Evolutionary conservation across 176 grass and related monocot genomes (phyloP), one percentile per base, ranked within the genome.

Genomic region (Cenchrus purpureus): DNA sequence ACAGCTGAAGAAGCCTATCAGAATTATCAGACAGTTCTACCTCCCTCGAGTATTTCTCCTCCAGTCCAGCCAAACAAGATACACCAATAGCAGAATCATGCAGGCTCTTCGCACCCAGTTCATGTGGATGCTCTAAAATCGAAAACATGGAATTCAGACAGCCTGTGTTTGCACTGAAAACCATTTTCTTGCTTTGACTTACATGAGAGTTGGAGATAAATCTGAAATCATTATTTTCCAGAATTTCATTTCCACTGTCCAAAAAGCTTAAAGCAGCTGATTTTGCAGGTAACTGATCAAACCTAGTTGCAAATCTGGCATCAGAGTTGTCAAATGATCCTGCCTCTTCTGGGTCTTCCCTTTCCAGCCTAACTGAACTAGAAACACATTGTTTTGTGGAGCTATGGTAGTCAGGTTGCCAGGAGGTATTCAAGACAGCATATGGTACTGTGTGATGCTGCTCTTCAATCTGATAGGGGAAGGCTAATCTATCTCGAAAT

Each of bases 191-290:
- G 70, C 57, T 82, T 67, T 82, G 53, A 62, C n/a, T 90, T 32
- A 1, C 42, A 79, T 70, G 62, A 40, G 67, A 87, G 29, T 79
- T 78, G 58, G 82, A 85, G 10, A 82, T 15, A 14, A 14, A 67
- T 76, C 81, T 62, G 77, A 76, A 75, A 73, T 28, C 19, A 52
- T 76, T 84, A 29, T 73, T 29, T 70, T 90, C 63, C 59, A 89
- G 62, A 64, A 76, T 51, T 51, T 51, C 56, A 76, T 64, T 82
- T 69, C 76, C 77, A 79, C 22, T 49, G 56, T 82, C 78, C 40
- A 46, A 72, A 82, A 85, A 69, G 28, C 72, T 78, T 82, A 88
- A 82, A 87, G 40, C 60, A 79, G 74, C 68, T n/a, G 48, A 87
- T 69, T 84, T 85, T 48, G 14, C 60, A 74, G 34, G 46, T 22